Evolutionary conservation across 176 grass and related monocot genomes (phyloP).

Genomic region (Aegilops tauschii): DNA sequence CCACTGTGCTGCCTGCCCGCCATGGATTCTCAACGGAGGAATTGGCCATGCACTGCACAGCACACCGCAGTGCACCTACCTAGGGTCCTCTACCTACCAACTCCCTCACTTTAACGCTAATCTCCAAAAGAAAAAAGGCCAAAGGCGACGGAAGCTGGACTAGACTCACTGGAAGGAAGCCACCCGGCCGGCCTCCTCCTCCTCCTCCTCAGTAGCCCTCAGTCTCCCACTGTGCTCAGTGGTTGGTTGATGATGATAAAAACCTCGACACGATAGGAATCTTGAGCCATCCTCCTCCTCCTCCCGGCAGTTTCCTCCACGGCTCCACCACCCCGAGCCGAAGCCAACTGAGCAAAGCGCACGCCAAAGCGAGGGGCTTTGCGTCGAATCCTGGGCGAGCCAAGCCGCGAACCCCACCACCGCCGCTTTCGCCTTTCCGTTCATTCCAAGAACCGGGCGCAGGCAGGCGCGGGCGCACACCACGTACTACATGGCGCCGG

Average conservation of each 20-base stretch:
- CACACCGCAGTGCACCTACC: not conserved
- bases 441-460: not conserved
- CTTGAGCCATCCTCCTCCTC: not conserved
- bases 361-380: slow-evolving; percentile 37
- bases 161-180: not conserved
- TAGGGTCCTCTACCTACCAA: not conserved
- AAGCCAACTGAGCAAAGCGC: slow-evolving; percentile 22
- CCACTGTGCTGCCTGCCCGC: not conserved
- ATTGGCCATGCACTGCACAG: slow-evolving; percentile 5
- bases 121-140: slow-evolving; percentile 22
- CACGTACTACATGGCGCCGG: slow-evolving; percentile 14
- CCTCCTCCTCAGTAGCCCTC: not conserved
- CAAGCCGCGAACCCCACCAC: not conserved
- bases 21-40: not conserved
- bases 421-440: not conserved
- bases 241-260: slow-evolving; percentile 10
- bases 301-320: slow-evolving; percentile 3
- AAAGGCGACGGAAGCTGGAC: not conserved
- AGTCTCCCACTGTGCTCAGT: not conserved
- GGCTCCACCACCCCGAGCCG: not conserved
- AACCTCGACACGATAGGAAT: slow-evolving; percentile 37
- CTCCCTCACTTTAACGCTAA: slow-evolving; percentile 1
- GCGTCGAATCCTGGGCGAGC: slow-evolving; percentile 2
- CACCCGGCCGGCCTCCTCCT: not conserved
- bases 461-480: not conserved